These are phyloP conservation scores for Candida insectalens DNA, from an alignment of 805 yeast genomes.

Conservation along the genomic window DNA sequence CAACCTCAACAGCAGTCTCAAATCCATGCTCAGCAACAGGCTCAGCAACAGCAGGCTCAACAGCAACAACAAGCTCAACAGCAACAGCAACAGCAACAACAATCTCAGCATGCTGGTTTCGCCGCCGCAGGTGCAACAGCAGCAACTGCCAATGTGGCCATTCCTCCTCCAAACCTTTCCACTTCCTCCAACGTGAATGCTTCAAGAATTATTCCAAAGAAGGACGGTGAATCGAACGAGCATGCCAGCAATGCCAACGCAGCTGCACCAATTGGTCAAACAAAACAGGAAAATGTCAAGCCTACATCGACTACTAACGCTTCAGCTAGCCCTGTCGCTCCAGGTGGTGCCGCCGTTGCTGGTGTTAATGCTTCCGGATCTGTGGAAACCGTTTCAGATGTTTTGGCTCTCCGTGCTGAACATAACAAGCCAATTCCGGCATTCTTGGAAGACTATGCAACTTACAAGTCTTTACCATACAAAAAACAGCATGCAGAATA, in stretches of 20 bases:
- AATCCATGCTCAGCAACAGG: constrained; percentile 26
- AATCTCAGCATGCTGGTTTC: constrained; percentile 5
- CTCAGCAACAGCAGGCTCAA: constrained; percentile 17
- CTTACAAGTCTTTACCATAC: constrained; percentile 63
- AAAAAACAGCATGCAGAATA: constrained; percentile 80
- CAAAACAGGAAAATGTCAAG: not conserved
- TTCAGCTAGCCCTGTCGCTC: constrained; percentile 4
- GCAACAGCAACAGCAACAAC: constrained; percentile 33
- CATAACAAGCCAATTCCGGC: constrained; percentile 75
- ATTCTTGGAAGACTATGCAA: constrained; percentile 72
- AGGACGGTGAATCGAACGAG: constrained; percentile 1
- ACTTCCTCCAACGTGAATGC: constrained; percentile 3
- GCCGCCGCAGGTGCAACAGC: constrained; percentile 3
- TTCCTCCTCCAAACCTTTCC: constrained; percentile 12
- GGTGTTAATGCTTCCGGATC: constrained; percentile 8
- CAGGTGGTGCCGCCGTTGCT: constrained; percentile 5
- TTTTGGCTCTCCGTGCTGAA: constrained; percentile 31
- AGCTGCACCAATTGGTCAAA: not conserved
- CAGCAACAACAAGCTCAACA: constrained; percentile 27
- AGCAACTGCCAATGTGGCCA: not conserved
- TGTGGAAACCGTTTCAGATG: constrained; percentile 16
- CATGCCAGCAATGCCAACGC: not conserved
- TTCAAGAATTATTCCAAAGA: not conserved
- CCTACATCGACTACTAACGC: not conserved
- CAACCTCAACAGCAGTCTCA: constrained; percentile 36